phyloP scores from a whole-genome alignment of 202 grass and related monocot species.

The Panicum virgatum region DNA sequence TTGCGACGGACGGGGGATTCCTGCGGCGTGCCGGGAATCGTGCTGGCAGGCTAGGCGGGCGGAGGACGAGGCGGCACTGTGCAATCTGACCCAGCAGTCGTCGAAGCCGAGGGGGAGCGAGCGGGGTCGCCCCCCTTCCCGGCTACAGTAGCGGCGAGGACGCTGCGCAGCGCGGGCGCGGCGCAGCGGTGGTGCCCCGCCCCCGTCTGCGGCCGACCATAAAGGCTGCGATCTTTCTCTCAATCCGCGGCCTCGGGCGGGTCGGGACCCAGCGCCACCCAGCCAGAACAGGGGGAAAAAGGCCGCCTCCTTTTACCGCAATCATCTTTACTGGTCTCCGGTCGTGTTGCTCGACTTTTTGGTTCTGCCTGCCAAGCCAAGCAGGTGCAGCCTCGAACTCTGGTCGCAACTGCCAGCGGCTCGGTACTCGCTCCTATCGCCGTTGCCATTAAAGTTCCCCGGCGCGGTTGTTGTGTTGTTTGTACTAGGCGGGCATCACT shows the following conservation, averaged over 20 bases:
- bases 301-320: slow-evolving; percentile 35
- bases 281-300: not conserved
- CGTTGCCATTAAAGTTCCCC: slow-evolving; percentile 44
- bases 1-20: slow-evolving; percentile 24
- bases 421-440: slow-evolving; percentile 38
- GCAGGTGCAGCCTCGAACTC: slow-evolving; percentile 43
- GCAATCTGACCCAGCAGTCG: slow-evolving; percentile 1
- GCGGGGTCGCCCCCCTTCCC: slow-evolving; percentile 22
- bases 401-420: slow-evolving; percentile 45
- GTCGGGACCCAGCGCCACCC: slow-evolving; percentile 34
- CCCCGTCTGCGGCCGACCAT: slow-evolving; percentile 31
- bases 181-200: slow-evolving; percentile 18
- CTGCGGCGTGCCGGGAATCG: slow-evolving; percentile 37
- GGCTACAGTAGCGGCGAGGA: slow-evolving; percentile 48
- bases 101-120: not conserved
- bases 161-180: slow-evolving; percentile 23
- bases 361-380: slow-evolving; percentile 30
- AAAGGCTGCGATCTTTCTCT: slow-evolving; percentile 54
- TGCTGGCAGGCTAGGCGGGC: slow-evolving; percentile 21
- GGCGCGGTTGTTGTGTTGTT: slow-evolving; percentile 53
- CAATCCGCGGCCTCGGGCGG: slow-evolving; percentile 17
- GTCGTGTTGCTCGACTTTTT: slow-evolving; percentile 41
- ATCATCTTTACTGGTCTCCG: slow-evolving; percentile 47
- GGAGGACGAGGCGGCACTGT: slow-evolving; percentile 40
- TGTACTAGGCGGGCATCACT: slow-evolving; percentile 42